Evolutionary conservation across 129 eudicot species (phyloP).

Genomic region (Lactuca sativa): DNA sequence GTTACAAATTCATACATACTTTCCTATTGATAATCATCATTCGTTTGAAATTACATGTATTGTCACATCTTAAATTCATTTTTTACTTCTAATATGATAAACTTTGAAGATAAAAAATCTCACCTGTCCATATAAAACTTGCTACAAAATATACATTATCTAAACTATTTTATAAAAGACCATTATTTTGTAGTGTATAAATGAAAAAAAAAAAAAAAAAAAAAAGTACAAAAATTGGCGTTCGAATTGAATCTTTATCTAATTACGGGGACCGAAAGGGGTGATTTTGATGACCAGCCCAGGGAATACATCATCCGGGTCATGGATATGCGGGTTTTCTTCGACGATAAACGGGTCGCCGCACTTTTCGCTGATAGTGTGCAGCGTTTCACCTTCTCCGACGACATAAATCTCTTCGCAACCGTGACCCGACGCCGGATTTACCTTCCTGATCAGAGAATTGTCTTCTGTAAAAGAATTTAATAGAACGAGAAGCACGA

Average conservation of each 20-base stretch:
- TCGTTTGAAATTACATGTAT: too few relatives aligned
- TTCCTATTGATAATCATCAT: too few relatives aligned
- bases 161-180: not conserved
- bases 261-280: conserved; percentile 25
- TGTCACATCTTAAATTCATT: not conserved
- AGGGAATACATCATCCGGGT: conserved; percentile 64
- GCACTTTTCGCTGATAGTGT: conserved; percentile 61
- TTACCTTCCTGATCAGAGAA: conserved; percentile 17
- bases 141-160: not conserved
- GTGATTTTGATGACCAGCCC: conserved; percentile 70
- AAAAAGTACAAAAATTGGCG: conserved; percentile 1
- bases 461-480: conserved; percentile 28
- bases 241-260: not conserved
- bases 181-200: not conserved
- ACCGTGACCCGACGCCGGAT: conserved; percentile 1
- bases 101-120: not conserved
- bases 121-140: not conserved
- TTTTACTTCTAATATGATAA: not conserved
- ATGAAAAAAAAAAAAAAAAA: not conserved
- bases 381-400: conserved; percentile 71
- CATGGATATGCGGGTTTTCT: conserved; percentile 69
- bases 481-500: conserved; percentile 34
- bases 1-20: too few relatives aligned
- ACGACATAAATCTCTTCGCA: conserved; percentile 74
- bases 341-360: conserved; percentile 69